These are phyloP conservation scores for Beauveria sp. DNA, from an alignment of 2,329 filamentous ascomycete species.

Conservation along the genomic window DNA sequence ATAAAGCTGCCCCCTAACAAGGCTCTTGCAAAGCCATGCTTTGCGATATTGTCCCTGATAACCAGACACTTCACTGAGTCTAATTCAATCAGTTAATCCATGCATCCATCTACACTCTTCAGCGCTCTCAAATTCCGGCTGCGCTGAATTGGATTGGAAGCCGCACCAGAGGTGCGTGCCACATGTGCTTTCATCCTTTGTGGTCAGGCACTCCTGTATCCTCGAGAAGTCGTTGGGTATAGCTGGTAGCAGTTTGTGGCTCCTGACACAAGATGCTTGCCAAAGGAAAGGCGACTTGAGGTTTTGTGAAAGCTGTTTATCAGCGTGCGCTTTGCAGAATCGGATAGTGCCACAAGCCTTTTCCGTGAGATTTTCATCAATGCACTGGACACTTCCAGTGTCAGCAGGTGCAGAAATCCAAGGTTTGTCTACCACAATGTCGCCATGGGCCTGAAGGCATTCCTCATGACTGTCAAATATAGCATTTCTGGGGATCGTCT, in stretches of 20 bases:
- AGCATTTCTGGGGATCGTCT: background rate
- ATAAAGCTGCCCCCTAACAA: too few relatives aligned
- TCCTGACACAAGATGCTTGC: background rate
- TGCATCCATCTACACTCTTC: background rate
- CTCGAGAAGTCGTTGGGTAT: background rate
- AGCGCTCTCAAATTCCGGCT: background rate
- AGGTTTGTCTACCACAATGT: background rate
- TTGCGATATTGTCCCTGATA: background rate
- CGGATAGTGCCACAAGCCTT: background rate
- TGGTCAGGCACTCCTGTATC: background rate
- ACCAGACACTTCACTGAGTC: background rate
- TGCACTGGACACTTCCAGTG: background rate
- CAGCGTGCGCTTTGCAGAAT: background rate
- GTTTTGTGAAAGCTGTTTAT: background rate
- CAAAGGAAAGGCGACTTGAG: background rate
- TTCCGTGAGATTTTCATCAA: background rate
- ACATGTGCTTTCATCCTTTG: background rate
- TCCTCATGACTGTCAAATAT: background rate
- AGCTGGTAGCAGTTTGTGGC: background rate
- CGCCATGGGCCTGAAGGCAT: background rate
- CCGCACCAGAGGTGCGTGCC: background rate
- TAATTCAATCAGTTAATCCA: background rate
- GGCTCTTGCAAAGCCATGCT: background rate
- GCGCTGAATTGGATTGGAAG: background rate
- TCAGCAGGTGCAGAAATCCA: background rate